Percentiles rank a stretch among this genome's conserved stretches.
Conservation (phyloP, 2,329 filamentous ascomycete genomes). For the Metarhizium sp. region DNA sequence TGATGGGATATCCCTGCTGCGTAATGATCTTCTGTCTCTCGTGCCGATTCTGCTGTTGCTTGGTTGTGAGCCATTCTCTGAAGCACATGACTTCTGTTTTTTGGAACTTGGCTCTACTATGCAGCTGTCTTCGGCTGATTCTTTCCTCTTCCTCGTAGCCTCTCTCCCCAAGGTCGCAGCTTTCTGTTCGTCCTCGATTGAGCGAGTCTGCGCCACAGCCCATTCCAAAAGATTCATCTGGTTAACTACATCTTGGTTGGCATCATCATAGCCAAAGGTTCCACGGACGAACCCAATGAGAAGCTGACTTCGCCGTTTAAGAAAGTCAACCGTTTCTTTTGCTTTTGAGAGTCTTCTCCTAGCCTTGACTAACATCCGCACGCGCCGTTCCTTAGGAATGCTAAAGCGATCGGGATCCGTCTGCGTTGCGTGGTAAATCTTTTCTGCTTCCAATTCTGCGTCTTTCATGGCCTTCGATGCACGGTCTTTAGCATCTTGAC, state of each 20-base stretch:
- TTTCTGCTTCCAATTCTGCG: background rate
- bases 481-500: background rate
- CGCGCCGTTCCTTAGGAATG: slow-evolving; percentile 1
- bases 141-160: too few species aligned
- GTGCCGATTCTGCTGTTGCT: too few species aligned
- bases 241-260: slow-evolving; percentile 10
- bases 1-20: background rate
- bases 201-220: slow-evolving; percentile 4
- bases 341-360: background rate
- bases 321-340: background rate
- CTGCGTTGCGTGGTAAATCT: slow-evolving; percentile 1
- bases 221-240: slow-evolving; percentile 15
- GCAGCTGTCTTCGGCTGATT: too few species aligned
- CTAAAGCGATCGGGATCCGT: background rate
- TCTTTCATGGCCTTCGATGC: background rate
- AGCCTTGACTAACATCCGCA: slow-evolving; percentile 1
- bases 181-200: slow-evolving; percentile 12
- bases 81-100: too few species aligned
- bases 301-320: background rate
- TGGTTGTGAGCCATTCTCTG: too few species aligned
- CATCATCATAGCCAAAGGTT: slow-evolving; percentile 1
- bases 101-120: too few species aligned
- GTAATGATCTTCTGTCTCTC: too few species aligned
- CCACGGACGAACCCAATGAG: slow-evolving; percentile 3
- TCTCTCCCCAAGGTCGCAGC: background rate